Base-by-base conservation (phyloP, 495 filamentous ascomycete genomes). In the Glarea lozoyensis region DNA sequence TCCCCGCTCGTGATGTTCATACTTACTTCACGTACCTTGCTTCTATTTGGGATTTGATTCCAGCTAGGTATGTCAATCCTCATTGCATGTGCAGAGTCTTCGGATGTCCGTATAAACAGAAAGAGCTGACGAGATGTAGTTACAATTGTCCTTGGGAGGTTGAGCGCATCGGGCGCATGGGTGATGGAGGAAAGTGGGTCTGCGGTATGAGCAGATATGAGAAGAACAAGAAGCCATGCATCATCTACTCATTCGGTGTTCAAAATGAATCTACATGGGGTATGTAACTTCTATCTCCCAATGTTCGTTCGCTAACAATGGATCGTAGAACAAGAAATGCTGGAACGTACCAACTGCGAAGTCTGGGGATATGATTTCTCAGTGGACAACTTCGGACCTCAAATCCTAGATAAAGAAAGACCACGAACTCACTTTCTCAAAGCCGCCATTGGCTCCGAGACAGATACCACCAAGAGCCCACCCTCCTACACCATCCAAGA, bases 131-230 rank as follows among this genome's bases (percentile, higher is more conserved):
- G n/a, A 7, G 25, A 7, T n/a, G 25, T 21, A 37, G 35, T 37
- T 32, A 46, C 35, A 50, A 42, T 29, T 61, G 58, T 33, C 58
- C 58, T 4, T 52, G 53, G 32, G 58, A 61, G 31, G 49, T 61
- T 3, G 49, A 61, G 23, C 47, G 58, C 11, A 49, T 61, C 24
- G 56, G 58, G n/a, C 32, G 45, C 4, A 43, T 61, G 16, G 58
- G 53, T 23, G 58, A 61, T 33, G 53, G 58, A 41, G 58, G 58
- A 22, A 61, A 61, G 39, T 58, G 53, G 53, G 58, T 61, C 0
- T 61, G 58, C 43, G 58, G 58, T 6, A 52, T 61, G 50, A 48
- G 40, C 21, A 12, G 42, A 16, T 55, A 52, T 39, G 53, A 52
- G 32, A 42, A 48, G 25, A 47, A 43, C 30, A 38, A 32, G 3